Evolutionary conservation across 257 asterid genomes (phyloP), one percentile per base, ranked within the genome.

Genomic region (Henckelia pumila): DNA sequence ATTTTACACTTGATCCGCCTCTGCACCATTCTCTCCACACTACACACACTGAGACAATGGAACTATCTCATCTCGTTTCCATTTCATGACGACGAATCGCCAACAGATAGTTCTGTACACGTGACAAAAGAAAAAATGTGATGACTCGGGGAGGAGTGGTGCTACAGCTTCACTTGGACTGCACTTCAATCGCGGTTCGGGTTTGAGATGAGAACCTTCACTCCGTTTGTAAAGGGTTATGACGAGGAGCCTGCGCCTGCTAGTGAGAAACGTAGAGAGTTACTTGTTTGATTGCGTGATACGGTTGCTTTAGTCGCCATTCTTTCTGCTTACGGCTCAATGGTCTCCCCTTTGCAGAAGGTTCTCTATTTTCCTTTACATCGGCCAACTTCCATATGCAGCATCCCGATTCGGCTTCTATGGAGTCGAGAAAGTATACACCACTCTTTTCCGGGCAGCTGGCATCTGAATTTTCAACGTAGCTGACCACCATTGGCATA

Each of bases 301-400:
- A 85, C 1, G 95, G 84, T 61, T 83, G 78, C 72, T 50, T 81
- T 25, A 93, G 78, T 71, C 84, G 81, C 86, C 76, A 72, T 19
- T 88, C 99, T 69, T 80, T 88, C 79, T 82, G 84, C 73, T 88
- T 88, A 24, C 95, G 95, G 87, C 80, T 90, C 77, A 90, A 68
- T 1, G 96, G 95, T 69, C 91, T 78, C 61, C 99, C 99, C 78
- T 86, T 93, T 24, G 91, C 88, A 4, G 82, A 69, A 58, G 95
- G 96, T 68, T 85, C 95, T 76, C 96, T 73, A 23, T 93, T 93
- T 77, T 93, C 95, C 85, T 84, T 90, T 70, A 88, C 95, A 59
- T 93, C 96, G 1, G 95, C 97, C 80, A 90, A 66, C 78, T 80
- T 90, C 97, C 99, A 93, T 6, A 84, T 52, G 47, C 98, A 85